Evolutionary conservation across 73 alveolate genomes (phyloP), one percentile per base, ranked within the genome.

Genomic region (Symbiodinium pilosum): DNA sequence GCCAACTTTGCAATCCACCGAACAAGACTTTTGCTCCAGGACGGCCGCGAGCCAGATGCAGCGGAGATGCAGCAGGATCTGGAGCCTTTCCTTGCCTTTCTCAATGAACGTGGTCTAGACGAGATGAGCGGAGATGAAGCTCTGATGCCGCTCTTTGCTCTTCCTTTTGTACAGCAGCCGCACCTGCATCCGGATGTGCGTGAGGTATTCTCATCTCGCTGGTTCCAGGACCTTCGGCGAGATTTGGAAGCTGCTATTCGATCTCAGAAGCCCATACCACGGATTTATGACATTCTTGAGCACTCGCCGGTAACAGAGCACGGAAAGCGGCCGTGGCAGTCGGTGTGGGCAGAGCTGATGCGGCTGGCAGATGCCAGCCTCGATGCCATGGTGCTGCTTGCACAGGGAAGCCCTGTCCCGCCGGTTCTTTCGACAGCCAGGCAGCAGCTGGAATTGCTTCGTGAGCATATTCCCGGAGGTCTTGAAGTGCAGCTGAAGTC

Each of bases 341-440:
- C 98, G 41, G 91, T 92, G 28, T 92, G 98, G 98, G 98, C 98
- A 39, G 98, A 92, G 89, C 81, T 92, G 54, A n/a, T 92, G 83
- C 98, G 89, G 59, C 38, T 92, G 52, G 89, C 98, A 18, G 98
- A 92, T 44, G 91, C 91, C n/a, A 54, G 98, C 16, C 83, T 92
- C 41, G 98, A 92, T n/a, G 71, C 98, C 86, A 88, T 88, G 69
- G 44, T 84, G 26, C 71, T 88, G 95, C 38, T 64, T 34, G 30
- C 81, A 28, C 81, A 64, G 30, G 81, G 81, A 64, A 64, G 41
- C 30, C 81, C 81, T 64, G 81, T 38, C 12, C 81, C 81, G 30
- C 81, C 81, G 38, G 81, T 64, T 64, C 81, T 64, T 64, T 26
- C 81, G 30, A 24, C 81, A 3, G 95, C 95, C 20, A 28, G 95